phyloP scores from a whole-genome alignment of 2,329 filamentous ascomycete species.

The Aspergillus novofumigatus region DNA sequence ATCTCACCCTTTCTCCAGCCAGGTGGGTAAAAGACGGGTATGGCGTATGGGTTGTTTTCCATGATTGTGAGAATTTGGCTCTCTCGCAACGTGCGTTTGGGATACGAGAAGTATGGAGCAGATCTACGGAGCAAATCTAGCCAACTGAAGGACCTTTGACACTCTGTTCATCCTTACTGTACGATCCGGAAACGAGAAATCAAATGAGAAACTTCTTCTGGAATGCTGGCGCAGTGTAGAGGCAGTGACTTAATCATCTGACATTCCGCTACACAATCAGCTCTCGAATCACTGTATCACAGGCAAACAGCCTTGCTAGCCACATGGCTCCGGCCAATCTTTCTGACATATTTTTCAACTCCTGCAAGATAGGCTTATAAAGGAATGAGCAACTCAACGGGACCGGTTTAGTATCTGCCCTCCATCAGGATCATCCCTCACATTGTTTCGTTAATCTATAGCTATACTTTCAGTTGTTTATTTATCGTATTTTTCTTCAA shows the following conservation, averaged over 20 bases:
- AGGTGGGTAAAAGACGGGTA: slow-evolving; percentile 6
- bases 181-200: background rate
- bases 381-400: background rate
- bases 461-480: background rate
- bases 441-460: background rate
- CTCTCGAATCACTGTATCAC: background rate
- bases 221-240: background rate
- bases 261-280: background rate
- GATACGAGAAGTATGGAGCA: background rate
- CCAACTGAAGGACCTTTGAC: background rate
- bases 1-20: slow-evolving; percentile 18
- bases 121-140: background rate
- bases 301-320: background rate
- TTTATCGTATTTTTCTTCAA: background rate
- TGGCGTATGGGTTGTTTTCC: background rate
- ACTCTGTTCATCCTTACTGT: background rate
- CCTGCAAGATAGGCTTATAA: background rate
- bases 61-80: background rate
- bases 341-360: background rate
- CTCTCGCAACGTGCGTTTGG: background rate
- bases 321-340: background rate
- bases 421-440: background rate
- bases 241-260: background rate
- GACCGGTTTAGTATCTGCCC: background rate
- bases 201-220: background rate